Evolutionary conservation across 257 asterid genomes (phyloP).

Genomic region (Paulownia fortunei): DNA sequence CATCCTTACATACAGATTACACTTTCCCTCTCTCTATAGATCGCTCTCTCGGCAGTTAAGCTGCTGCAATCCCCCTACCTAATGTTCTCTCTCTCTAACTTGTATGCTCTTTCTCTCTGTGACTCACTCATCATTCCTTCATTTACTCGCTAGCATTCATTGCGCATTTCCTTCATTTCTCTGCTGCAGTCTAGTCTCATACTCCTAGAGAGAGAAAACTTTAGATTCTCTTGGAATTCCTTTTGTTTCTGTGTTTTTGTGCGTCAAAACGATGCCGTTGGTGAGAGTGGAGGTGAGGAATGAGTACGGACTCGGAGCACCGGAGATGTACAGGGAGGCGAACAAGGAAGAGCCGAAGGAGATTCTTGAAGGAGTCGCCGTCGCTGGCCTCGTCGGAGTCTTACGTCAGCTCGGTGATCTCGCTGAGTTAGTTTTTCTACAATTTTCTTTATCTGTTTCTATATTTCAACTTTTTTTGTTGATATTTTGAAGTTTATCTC

Average conservation of each 20-base stretch:
- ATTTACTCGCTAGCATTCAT: constrained; percentile 39
- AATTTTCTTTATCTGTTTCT: background rate
- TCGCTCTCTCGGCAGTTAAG: constrained; percentile 52
- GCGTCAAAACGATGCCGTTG: constrained; percentile 67
- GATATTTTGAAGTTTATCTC: background rate
- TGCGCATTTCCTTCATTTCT: constrained; percentile 35
- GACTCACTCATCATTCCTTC: constrained; percentile 39
- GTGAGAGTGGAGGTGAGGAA: constrained; percentile 76
- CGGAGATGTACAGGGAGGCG: constrained; percentile 67
- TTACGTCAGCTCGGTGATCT: constrained; percentile 97
- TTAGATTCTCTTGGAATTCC: constrained; percentile 22
- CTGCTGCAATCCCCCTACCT: constrained; percentile 58
- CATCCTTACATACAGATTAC: background rate
- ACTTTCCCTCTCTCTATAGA: constrained; percentile 32
- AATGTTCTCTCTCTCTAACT: constrained; percentile 31
- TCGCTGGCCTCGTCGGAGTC: constrained; percentile 88
- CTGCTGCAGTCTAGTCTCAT: background rate
- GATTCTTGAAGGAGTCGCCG: constrained; percentile 79
- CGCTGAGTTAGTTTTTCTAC: constrained; percentile 59
- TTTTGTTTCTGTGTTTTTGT: background rate
- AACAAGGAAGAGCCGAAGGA: constrained; percentile 84
- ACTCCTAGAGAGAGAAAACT: constrained; percentile 28
- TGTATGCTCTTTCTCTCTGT: constrained; percentile 6
- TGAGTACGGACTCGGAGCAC: constrained; percentile 80
- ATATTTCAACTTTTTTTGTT: background rate